These are phyloP conservation scores for Annulohypoxylon nitens DNA, from an alignment of 495 filamentous ascomycete species.

Conservation along the genomic window DNA sequence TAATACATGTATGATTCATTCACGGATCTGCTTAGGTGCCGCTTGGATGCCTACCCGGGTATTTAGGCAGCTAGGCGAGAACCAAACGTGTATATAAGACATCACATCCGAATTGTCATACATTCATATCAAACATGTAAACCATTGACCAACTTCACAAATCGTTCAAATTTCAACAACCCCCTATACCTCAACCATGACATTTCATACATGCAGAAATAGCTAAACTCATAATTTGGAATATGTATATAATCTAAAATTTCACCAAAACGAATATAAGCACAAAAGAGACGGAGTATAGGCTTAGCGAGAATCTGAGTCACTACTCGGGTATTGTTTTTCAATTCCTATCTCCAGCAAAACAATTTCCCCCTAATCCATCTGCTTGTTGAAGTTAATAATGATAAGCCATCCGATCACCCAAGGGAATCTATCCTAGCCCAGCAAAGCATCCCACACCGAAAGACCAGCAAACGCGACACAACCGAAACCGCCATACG, in stretches of 20 bases:
- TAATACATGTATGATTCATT: background rate
- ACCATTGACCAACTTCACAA: background rate
- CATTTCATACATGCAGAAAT: background rate
- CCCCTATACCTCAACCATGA: background rate
- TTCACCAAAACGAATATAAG: background rate
- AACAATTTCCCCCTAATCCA: conserved; percentile 26
- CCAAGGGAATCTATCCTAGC: conserved; percentile 32
- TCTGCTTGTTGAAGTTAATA: conserved; percentile 12
- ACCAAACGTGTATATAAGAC: conserved; percentile 33
- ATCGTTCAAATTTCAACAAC: background rate
- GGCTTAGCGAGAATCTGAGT: background rate
- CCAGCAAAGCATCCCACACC: background rate
- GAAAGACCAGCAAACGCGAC: conserved; percentile 2
- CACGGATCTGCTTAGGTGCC: background rate
- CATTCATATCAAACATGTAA: conserved; percentile 9
- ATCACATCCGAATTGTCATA: conserved; percentile 3
- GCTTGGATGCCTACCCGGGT: conserved; percentile 4
- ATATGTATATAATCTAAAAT: background rate
- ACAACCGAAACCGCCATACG: conserved; percentile 22
- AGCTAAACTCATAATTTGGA: background rate
- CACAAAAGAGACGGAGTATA: background rate
- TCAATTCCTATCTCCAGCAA: conserved; percentile 20
- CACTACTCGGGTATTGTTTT: conserved; percentile 18
- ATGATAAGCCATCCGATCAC: conserved; percentile 5
- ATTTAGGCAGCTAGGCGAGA: conserved; percentile 5